Percentiles rank a stretch among this genome's conserved stretches.
phyloP scores from a whole-genome alignment of 106 monocot genomes.

The Dendrobium huoshanense region DNA sequence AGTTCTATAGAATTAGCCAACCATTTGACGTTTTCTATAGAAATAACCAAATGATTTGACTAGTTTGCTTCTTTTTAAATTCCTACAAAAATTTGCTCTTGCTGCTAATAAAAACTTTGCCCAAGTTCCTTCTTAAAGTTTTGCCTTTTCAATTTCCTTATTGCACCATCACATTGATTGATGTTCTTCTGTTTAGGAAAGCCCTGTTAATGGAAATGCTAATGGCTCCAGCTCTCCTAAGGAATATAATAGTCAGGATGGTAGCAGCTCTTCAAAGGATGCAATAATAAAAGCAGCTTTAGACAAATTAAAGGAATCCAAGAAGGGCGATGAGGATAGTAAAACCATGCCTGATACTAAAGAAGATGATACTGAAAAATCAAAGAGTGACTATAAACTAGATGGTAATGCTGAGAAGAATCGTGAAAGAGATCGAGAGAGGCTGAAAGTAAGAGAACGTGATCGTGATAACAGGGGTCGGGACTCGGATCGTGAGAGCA shows the following conservation, averaged over 20 bases:
- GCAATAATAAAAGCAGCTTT: conserved; percentile 25
- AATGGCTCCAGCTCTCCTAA: conserved; percentile 34
- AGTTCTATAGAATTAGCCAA: too few relatives aligned
- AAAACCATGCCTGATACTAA: conserved; percentile 34
- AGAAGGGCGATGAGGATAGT: conserved; percentile 43
- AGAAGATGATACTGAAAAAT: conserved; percentile 34
- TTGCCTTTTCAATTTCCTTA: neutral
- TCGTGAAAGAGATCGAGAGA: conserved; percentile 42
- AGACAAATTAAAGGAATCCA: conserved; percentile 60
- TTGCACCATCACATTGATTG: neutral
- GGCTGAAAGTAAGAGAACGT: conserved; percentile 33
- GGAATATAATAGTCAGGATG: conserved; percentile 22
- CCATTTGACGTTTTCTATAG: too few relatives aligned
- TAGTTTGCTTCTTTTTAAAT: too few relatives aligned
- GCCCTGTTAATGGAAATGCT: conserved; percentile 17
- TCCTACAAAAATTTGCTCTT: too few relatives aligned
- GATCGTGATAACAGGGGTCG: conserved; percentile 48
- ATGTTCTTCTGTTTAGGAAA: conserved; percentile 41
- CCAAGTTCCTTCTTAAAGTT: too few relatives aligned
- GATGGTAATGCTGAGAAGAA: conserved; percentile 38
- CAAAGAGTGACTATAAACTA: conserved; percentile 32
- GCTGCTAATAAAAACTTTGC: too few relatives aligned
- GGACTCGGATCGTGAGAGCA: conserved; percentile 43
- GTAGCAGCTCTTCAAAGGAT: conserved; percentile 22
- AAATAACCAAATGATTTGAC: too few relatives aligned